Evolutionary conservation across 2,329 filamentous ascomycete genomes (phyloP), one percentile per base, ranked within the genome.

Genomic region (Nothophoma quercina): DNA sequence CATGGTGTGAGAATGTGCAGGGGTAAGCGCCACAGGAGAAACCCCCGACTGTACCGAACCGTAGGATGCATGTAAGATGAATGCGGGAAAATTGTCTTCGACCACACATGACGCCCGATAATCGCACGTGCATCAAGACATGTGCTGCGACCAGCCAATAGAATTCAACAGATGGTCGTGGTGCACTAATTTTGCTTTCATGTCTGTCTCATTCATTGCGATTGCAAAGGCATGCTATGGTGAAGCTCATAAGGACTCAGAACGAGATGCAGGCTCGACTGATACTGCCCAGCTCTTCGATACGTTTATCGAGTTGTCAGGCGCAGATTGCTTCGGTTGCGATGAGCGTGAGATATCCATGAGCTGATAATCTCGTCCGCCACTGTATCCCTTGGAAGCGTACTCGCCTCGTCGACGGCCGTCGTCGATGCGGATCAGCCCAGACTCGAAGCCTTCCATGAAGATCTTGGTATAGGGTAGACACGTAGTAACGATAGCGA

Each of bases 381-480:
- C 54, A 23, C 56, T 59, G 25, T 52, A 48, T 10, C 54, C 51
- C 28, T 55, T 56, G 6, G 46, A 49, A 6, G 41, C 54, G 16
- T 59, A 34, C 15, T 60, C 56, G 46, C 51, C 58, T 19, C 51
- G 44, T 18, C 59, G 44, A 9, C 59, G 54, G 18, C 48, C 25
- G 16, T 66, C 63, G 30, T 68, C 63, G 2, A 64, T 44, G 6
- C 65, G 60, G 16, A 69, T 56, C 0, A 65, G 47, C 3, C 64
- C 64, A 3, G 59, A 64, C 18, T 69, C 68, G n/a, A 69, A 58
- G 3, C 62, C 61, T 28, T 69, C 59, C 58, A 71, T 61, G 38
- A 70, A 67, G 2, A 66, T 55, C 25, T 65, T 69, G 21, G 64
- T 61, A 48, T 68, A 70, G 1, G 67, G 63, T 13, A 70, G 56